These are phyloP conservation scores for Penicilliopsis zonata DNA, from an alignment of 495 filamentous ascomycete species.

Conservation along the genomic window DNA sequence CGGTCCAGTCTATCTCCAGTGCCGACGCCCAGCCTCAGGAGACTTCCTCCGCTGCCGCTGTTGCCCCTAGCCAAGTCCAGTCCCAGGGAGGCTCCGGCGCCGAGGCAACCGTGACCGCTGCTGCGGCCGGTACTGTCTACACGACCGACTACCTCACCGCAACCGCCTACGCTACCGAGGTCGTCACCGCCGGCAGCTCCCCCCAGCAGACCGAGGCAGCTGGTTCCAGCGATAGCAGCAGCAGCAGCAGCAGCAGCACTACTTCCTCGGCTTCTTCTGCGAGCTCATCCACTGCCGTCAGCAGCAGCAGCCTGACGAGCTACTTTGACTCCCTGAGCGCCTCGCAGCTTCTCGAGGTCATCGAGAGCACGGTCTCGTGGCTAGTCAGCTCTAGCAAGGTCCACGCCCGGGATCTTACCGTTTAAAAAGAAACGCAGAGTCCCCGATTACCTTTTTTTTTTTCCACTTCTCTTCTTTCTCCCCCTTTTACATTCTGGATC, in stretches of 20 bases:
- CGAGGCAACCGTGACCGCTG: conserved; percentile 1
- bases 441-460: conserved; percentile 5
- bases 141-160: conserved; percentile 1
- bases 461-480: background rate
- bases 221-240: conserved; percentile 11
- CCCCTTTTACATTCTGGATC: background rate
- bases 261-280: conserved; percentile 6
- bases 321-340: conserved; percentile 28
- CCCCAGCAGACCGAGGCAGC: conserved; percentile 11
- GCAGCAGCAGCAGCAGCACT: conserved; percentile 10
- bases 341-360: conserved; percentile 20
- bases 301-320: conserved; percentile 14
- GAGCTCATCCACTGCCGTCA: conserved; percentile 7
- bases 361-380: conserved; percentile 25
- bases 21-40: conserved; percentile 3
- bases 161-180: conserved; percentile 7
- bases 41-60: conserved; percentile 3
- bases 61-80: conserved; percentile 4
- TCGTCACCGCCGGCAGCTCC: conserved; percentile 13
- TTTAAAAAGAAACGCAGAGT: conserved; percentile 7
- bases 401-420: conserved; percentile 23
- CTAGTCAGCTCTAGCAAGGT: conserved; percentile 21
- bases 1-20: conserved; percentile 11
- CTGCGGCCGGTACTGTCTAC: conserved; percentile 8
- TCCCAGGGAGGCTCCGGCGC: conserved; percentile 3